Base-by-base conservation (phyloP, 2,329 filamentous ascomycete genomes). In the Balansia obtecta region DNA sequence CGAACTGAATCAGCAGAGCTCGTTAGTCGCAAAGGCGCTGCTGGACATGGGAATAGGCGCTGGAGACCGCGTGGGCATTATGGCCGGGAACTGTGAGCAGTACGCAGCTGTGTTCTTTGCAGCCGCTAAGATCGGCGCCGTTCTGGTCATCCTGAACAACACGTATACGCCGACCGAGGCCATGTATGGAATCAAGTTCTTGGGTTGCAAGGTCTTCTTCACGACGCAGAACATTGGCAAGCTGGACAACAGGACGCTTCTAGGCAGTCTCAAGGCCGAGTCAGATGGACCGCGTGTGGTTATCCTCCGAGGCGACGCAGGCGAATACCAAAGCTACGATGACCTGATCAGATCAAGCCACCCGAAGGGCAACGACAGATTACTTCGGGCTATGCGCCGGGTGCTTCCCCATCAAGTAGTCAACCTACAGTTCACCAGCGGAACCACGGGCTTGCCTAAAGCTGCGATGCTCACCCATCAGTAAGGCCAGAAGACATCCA, bases 1-100 rank as follows among this genome's bases (percentile, higher is more conserved):
- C 53, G 73, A 83, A 53, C 69, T 86, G 48, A 78, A 80, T 58
- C 72, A 79, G 51, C 77, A 83, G 65, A 79, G 76, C 57, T 74
- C 76, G 43, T 69, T 74, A 49, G 65, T 86, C 43, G 81, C 82
- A 6, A 80, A 79, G 47, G 84, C 85, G 11, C 66, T 90, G 52
- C 66, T 87, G 42, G 76, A 79, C 20, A 76, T 82, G 65, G 83
- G 83, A 2, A 78, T 88, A 48, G 71, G 76, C 39, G 76, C 78
- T 32, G 84, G 84, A 37, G 85, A 88, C 62, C 74, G 84, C 13
- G 74, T 89, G 30, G 85, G 80, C 32, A 82, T 90, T 56, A 87
- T 88, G 81, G 84, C 85, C 66, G 59, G 89, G 70, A 68, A 95
- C 77, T 71, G 89, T 73, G 69, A 94, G 76, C 74, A 95, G 78